phyloP scores from a whole-genome alignment of 192 early-diverging fungal species.

The Linnemannia hyalina region DNA sequence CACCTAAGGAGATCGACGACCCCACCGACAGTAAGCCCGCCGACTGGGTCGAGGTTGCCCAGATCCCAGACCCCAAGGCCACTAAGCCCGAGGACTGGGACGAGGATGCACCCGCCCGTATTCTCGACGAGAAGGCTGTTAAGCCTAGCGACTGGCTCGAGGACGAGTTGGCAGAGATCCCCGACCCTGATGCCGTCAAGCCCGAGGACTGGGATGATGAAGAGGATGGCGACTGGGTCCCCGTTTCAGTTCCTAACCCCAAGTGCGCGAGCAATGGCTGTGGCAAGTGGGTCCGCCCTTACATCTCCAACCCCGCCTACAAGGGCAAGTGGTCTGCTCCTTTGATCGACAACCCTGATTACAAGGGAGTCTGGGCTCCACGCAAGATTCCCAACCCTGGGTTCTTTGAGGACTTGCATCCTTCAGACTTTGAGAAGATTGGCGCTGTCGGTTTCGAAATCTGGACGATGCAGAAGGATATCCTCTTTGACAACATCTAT shows the following conservation, averaged over 20 bases:
- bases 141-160: constrained; percentile 91
- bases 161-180: constrained; percentile 78
- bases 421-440: constrained; percentile 85
- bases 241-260: constrained; percentile 83
- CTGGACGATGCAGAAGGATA: constrained; percentile 93
- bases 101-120: constrained; percentile 86
- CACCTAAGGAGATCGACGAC: constrained; percentile 85
- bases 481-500: constrained; percentile 94
- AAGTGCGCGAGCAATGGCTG: constrained; percentile 81
- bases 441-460: constrained; percentile 91
- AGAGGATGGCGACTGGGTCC: constrained; percentile 93
- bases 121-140: constrained; percentile 82
- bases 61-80: constrained; percentile 81
- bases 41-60: constrained; percentile 90
- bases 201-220: constrained; percentile 95
- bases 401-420: constrained; percentile 85
- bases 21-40: constrained; percentile 83
- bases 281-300: constrained; percentile 86
- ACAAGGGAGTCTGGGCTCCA: constrained; percentile 92
- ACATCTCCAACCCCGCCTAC: constrained; percentile 86
- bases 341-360: constrained; percentile 90
- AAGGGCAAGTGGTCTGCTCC: constrained; percentile 92
- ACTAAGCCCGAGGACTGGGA: constrained; percentile 72
- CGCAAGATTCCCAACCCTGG: constrained; percentile 88
- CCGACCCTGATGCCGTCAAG: constrained; percentile 85